Conservation (phyloP, 1,139 yeast species). For the Nakaseomyces delphensis region DNA sequence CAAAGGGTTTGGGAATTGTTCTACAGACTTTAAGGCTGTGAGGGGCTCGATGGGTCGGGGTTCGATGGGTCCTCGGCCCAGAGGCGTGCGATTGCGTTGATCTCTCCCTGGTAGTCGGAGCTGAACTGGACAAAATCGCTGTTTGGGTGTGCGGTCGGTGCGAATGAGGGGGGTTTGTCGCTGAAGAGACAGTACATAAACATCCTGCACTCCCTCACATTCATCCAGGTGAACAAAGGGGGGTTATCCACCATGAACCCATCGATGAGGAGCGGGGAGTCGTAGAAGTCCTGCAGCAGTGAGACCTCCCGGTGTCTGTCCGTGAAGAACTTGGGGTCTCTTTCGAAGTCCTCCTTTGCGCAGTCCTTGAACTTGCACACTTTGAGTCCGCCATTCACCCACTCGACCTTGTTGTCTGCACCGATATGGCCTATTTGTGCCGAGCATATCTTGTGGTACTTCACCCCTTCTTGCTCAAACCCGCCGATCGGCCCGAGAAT, state of each 20-base stretch:
- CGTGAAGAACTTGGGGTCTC: constrained; percentile 30
- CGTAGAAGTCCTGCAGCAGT: constrained; percentile 30
- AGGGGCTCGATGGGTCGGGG: no score
- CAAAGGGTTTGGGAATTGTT: no score
- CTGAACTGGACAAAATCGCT: constrained; percentile 1
- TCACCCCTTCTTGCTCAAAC: not conserved
- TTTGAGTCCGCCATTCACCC: constrained; percentile 11
- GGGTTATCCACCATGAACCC: constrained; percentile 28
- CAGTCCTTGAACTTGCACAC: constrained; percentile 9
- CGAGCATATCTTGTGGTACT: constrained; percentile 9
- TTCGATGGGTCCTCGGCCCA: constrained; percentile 1
- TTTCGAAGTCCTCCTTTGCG: constrained; percentile 17
- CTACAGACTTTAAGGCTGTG: no score
- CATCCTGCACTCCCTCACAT: constrained; percentile 25
- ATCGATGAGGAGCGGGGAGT: constrained; percentile 22
- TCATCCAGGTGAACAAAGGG: constrained; percentile 22
- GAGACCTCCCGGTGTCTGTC: constrained; percentile 28
- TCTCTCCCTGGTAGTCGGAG: not conserved
- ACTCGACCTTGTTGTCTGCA: constrained; percentile 5
- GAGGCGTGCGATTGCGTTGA: not conserved
- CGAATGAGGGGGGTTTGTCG: not conserved
- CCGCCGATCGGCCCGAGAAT: constrained; percentile 7
- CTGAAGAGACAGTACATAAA: constrained; percentile 24
- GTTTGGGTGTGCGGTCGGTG: not conserved
- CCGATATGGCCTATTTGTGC: constrained; percentile 9